phyloP scores from a whole-genome alignment of 2,329 filamentous ascomycete genomes.

The Beauveria pseudobassiana region DNA sequence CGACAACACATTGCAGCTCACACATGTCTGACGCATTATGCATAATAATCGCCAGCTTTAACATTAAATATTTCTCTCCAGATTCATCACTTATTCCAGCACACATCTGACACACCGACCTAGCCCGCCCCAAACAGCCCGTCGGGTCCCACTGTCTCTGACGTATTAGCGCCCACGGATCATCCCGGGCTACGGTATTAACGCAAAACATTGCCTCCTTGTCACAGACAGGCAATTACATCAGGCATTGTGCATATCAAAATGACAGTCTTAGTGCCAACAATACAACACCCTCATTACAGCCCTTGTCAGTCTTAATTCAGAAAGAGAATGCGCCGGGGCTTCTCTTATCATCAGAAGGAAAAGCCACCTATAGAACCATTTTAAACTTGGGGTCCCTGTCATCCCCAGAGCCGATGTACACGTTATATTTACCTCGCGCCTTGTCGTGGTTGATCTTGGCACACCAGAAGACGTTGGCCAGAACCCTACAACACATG shows the following conservation, averaged over 20 bases:
- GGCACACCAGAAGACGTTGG: conserved; percentile 54
- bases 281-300: too few relatives aligned
- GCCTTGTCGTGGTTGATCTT: conserved; percentile 59
- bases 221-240: not conserved
- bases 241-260: too few relatives aligned
- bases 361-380: conserved; percentile 37
- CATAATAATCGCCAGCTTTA: not conserved
- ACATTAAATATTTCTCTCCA: not conserved
- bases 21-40: not conserved
- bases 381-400: conserved; percentile 55
- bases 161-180: not conserved
- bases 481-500: conserved; percentile 38
- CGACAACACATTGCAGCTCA: not conserved
- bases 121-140: not conserved
- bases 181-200: not conserved
- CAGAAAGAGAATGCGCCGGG: too few relatives aligned
- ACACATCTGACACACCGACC: not conserved
- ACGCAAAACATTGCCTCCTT: not conserved
- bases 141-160: not conserved
- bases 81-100: not conserved
- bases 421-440: conserved; percentile 50
- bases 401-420: conserved; percentile 52
- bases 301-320: too few relatives aligned
- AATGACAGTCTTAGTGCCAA: too few relatives aligned
- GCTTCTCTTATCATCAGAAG: not conserved